phyloP scores from a whole-genome alignment of 2,329 filamentous ascomycete species.

The Escovopsis sp. region DNA sequence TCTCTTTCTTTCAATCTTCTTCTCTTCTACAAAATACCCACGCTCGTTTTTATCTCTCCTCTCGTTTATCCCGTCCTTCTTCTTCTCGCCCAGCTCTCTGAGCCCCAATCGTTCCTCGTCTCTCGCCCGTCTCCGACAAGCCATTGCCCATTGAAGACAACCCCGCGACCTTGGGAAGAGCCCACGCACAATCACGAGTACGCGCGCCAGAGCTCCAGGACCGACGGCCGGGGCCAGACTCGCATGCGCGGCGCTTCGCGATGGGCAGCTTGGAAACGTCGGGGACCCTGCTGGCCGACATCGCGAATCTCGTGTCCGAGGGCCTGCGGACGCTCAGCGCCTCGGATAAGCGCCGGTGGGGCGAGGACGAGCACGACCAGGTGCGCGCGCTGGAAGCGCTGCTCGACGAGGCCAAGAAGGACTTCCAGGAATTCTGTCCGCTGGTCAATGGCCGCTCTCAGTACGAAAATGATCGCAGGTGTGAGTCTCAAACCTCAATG shows the following conservation, averaged over 20 bases:
- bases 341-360: slow-evolving; percentile 45
- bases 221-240: neutral
- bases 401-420: slow-evolving; percentile 44
- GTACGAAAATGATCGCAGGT: slow-evolving; percentile 41
- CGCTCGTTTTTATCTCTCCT: too few relatives aligned
- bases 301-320: slow-evolving; percentile 39
- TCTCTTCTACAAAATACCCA: too few relatives aligned
- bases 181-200: too few relatives aligned
- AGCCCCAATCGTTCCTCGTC: too few relatives aligned
- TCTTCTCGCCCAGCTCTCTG: neutral
- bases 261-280: slow-evolving; percentile 35
- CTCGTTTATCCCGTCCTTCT: neutral
- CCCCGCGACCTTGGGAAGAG: too few relatives aligned
- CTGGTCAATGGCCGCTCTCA: slow-evolving; percentile 42
- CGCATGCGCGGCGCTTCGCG: slow-evolving; percentile 5
- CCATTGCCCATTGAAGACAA: too few relatives aligned
- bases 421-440: slow-evolving; percentile 43
- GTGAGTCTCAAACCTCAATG: slow-evolving; percentile 21
- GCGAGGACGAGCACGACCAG: slow-evolving; percentile 44
- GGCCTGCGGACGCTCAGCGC: slow-evolving; percentile 39
- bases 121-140: too few relatives aligned
- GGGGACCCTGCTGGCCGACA: slow-evolving; percentile 42
- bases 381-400: slow-evolving; percentile 36
- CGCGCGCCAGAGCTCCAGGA: too few relatives aligned
- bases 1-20: too few relatives aligned